These are phyloP conservation scores for Desmodesmus armatus DNA, from an alignment of 139 green algal genomes.

Conservation along the genomic window DNA sequence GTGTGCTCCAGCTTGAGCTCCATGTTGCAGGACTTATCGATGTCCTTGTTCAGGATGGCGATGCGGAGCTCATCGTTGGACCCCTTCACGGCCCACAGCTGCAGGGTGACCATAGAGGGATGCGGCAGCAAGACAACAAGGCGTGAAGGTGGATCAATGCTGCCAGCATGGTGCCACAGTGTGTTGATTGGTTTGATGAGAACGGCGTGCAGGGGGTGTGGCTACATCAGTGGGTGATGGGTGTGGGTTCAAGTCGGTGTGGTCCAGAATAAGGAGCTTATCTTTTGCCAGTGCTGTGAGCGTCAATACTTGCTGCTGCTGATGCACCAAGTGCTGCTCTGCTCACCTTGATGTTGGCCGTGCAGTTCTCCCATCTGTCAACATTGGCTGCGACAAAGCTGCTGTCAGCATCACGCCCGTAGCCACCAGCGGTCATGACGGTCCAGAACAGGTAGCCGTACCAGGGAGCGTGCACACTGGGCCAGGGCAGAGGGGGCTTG, in stretches of 20 bases:
- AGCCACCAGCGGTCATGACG: background rate
- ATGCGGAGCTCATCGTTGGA: conserved; percentile 23
- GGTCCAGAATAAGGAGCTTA: no score
- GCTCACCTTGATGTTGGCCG: conserved; percentile 43
- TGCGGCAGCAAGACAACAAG: background rate
- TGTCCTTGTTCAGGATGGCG: conserved; percentile 44
- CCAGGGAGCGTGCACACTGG: conserved; percentile 46
- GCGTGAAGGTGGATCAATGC: background rate
- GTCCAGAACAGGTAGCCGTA: conserved; percentile 46
- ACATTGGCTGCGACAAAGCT: conserved; percentile 22
- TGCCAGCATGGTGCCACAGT: no score
- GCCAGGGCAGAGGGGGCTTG: conserved; percentile 12
- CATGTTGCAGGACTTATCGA: conserved; percentile 36
- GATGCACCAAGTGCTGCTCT: no score
- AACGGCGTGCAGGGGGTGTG: no score
- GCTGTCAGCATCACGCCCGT: conserved; percentile 3
- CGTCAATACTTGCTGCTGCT: no score
- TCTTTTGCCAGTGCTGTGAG: no score
- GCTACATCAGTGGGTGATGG: no score
- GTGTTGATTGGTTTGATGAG: no score
- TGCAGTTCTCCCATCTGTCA: conserved; percentile 9
- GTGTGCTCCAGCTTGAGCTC: background rate
- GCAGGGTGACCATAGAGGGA: no score
- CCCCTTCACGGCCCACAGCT: conserved; percentile 25
- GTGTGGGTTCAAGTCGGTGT: no score